Percentiles rank a stretch among this genome's conserved stretches.
Conservation (phyloP, 1,284 basidiomycete species). For the Phellinidium pouzarii region DNA sequence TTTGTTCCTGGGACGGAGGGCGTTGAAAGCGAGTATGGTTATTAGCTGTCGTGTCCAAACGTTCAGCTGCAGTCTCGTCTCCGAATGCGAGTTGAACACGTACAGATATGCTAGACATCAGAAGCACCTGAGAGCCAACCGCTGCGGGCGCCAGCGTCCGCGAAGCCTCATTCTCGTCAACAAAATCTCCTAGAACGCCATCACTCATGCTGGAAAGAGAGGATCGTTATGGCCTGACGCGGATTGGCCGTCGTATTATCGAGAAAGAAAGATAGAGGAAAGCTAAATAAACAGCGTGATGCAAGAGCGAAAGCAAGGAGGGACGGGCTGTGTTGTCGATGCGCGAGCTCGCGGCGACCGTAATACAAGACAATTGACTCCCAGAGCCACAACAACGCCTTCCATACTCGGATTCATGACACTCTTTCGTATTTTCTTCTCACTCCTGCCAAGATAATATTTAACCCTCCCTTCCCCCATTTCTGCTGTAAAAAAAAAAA, state of each 20-base stretch:
- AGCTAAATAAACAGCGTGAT: neutral
- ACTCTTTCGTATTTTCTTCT: too few relatives aligned
- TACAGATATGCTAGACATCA: slow-evolving; percentile 67
- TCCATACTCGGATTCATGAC: too few relatives aligned
- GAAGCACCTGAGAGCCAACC: slow-evolving; percentile 73
- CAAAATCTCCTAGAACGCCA: slow-evolving; percentile 13
- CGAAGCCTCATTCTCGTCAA: slow-evolving; percentile 17
- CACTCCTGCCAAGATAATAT: too few relatives aligned
- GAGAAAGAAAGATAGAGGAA: neutral
- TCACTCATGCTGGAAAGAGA: slow-evolving; percentile 3
- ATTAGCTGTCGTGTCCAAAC: slow-evolving; percentile 28
- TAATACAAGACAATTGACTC: neutral
- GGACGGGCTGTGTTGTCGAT: neutral
- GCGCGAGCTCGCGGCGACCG: too few relatives aligned
- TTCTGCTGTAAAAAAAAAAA: too few relatives aligned
- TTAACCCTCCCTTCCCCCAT: too few relatives aligned
- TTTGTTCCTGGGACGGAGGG: slow-evolving; percentile 61
- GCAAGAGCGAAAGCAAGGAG: neutral
- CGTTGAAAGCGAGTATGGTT: slow-evolving; percentile 54
- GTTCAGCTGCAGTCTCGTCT: neutral
- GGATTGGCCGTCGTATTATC: neutral
- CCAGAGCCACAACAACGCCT: neutral
- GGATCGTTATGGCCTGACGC: neutral
- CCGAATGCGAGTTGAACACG: slow-evolving; percentile 24
- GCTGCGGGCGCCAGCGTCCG: slow-evolving; percentile 67